A percentile compares a stretch with the other conserved stretches of the same genome.
Evolutionary conservation across 129 eudicot genomes (phyloP).

Genomic region (Dittrichia graveolens): DNA sequence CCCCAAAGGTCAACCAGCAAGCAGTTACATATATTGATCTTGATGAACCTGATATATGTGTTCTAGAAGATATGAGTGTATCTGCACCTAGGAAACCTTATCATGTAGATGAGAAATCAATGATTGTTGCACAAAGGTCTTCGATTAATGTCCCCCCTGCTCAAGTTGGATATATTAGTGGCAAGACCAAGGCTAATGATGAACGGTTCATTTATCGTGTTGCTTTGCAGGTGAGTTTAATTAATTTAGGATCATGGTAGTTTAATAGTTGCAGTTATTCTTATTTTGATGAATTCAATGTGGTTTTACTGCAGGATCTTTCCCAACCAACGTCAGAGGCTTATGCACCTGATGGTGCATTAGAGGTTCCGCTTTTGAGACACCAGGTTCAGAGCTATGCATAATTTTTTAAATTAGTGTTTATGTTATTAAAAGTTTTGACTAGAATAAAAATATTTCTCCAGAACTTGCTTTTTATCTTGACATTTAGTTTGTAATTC

Average conservation of each 20-base stretch:
- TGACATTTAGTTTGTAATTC: slow-evolving; percentile 7
- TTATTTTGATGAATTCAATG: slow-evolving; percentile 18
- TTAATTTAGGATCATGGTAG: slow-evolving; percentile 7
- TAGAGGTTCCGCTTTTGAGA: slow-evolving; percentile 75
- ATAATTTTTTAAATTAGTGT: neutral
- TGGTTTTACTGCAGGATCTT: slow-evolving; percentile 66
- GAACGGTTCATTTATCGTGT: slow-evolving; percentile 60
- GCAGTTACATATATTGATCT: slow-evolving; percentile 38
- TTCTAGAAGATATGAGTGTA: slow-evolving; percentile 77
- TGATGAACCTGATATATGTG: slow-evolving; percentile 73
- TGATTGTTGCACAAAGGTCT: slow-evolving; percentile 38
- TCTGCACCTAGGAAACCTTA: slow-evolving; percentile 43
- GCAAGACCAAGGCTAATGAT: slow-evolving; percentile 54
- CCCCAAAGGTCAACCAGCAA: slow-evolving; percentile 35
- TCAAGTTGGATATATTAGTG: slow-evolving; percentile 40
- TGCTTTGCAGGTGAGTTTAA: slow-evolving; percentile 62
- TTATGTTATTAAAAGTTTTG: neutral
- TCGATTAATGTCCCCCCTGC: slow-evolving; percentile 30
- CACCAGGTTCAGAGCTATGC: slow-evolving; percentile 68
- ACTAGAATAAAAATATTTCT: too few species aligned
- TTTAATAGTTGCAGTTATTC: slow-evolving; percentile 7
- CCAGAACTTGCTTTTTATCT: too few species aligned
- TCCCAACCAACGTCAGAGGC: slow-evolving; percentile 81
- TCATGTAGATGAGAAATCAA: slow-evolving; percentile 40
- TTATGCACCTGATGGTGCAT: slow-evolving; percentile 71